Conservation (phyloP, 2,329 filamentous ascomycete species). For the Karstenula rhodostoma region DNA sequence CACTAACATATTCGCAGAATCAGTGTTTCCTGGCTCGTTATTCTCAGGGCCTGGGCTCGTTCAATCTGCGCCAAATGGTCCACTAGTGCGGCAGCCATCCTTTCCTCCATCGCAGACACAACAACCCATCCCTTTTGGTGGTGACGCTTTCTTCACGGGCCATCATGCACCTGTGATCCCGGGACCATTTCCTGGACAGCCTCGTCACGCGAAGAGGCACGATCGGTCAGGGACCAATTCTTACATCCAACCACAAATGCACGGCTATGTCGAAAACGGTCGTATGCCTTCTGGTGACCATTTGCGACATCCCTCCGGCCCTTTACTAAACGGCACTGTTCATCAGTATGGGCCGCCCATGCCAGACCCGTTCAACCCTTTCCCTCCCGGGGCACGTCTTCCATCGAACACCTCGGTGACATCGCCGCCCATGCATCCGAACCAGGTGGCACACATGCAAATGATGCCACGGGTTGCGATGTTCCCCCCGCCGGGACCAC, state of each 20-base stretch:
- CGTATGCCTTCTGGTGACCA: constrained; percentile 24
- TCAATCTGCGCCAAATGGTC: neutral
- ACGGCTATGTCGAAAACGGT: constrained; percentile 27
- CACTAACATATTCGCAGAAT: neutral
- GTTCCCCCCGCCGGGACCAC: constrained; percentile 17
- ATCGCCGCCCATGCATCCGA: constrained; percentile 20
- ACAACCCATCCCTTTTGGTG: constrained; percentile 9
- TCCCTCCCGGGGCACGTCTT: constrained; percentile 24
- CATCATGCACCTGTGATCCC: constrained; percentile 15
- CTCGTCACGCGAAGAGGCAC: constrained; percentile 23
- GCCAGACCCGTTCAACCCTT: constrained; percentile 18
- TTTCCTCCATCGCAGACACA: constrained; percentile 3
- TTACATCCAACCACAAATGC: constrained; percentile 16
- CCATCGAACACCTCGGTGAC: constrained; percentile 20
- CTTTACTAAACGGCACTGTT: constrained; percentile 23
- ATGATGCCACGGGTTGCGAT: constrained; percentile 24
- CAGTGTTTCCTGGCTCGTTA: constrained; percentile 1
- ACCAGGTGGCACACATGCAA: constrained; percentile 22
- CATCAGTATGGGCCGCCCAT: constrained; percentile 25
- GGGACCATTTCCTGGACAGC: constrained; percentile 16
- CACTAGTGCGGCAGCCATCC: neutral
- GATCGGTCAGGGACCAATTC: constrained; percentile 21
- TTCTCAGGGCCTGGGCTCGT: neutral
- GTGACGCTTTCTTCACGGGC: constrained; percentile 10
- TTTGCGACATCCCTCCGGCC: constrained; percentile 23